Conservation (phyloP, 768 basidiomycete genomes). For the Dentipellis sp. region DNA sequence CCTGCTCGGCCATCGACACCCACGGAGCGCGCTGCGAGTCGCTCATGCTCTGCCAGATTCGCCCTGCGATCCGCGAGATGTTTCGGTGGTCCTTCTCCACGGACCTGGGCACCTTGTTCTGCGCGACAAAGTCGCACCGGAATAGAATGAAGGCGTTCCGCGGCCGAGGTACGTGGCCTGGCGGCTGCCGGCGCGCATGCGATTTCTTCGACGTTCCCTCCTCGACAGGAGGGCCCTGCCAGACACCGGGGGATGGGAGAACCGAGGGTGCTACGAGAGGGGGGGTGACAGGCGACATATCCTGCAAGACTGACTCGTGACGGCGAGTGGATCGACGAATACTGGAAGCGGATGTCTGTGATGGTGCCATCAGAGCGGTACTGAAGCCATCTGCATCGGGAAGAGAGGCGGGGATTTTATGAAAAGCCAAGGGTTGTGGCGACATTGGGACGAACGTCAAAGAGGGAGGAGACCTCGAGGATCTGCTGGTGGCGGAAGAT, state of each 20-base stretch:
- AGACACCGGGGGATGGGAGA: not conserved
- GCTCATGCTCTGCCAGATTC: constrained; percentile 54
- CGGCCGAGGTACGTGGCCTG: constrained; percentile 58
- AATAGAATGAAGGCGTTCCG: constrained; percentile 78
- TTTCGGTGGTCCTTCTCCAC: constrained; percentile 62
- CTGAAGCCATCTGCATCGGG: not conserved
- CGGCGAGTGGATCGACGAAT: not conserved
- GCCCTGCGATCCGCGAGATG: constrained; percentile 57
- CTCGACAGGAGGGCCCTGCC: not conserved
- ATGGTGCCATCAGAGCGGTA: not conserved
- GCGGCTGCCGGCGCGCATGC: constrained; percentile 38
- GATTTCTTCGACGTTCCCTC: constrained; percentile 26
- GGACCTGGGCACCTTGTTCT: constrained; percentile 42
- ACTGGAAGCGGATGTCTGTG: not conserved
- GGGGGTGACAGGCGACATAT: not conserved
- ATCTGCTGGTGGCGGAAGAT: not conserved
- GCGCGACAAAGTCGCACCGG: constrained; percentile 61
- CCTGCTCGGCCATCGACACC: constrained; percentile 38
- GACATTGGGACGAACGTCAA: not conserved
- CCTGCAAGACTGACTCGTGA: not conserved
- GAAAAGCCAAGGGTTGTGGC: not conserved
- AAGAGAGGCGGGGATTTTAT: not conserved
- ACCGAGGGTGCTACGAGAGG: not conserved
- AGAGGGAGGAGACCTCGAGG: not conserved
- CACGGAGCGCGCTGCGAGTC: constrained; percentile 37